Evolutionary conservation across 176 grass and related monocot genomes (phyloP).

Genomic region (Oryza punctata): DNA sequence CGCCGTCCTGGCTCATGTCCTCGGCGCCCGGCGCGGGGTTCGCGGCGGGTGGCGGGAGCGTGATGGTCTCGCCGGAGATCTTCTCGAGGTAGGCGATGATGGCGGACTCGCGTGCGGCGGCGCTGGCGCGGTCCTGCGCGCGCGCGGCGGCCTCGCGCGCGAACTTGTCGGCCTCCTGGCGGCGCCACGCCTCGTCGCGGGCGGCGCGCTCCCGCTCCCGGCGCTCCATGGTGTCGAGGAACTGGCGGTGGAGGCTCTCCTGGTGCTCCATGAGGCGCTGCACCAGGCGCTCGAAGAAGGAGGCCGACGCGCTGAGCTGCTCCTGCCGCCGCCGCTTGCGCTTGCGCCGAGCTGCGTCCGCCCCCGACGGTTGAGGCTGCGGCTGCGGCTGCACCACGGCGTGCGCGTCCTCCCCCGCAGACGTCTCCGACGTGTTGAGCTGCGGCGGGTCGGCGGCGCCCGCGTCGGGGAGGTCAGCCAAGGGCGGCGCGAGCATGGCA

Average conservation of each 20-base stretch:
- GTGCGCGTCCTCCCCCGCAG: slow-evolving; percentile 71
- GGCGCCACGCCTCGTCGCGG: slow-evolving; percentile 83
- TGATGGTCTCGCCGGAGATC: slow-evolving; percentile 68
- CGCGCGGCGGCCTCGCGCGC: slow-evolving; percentile 64
- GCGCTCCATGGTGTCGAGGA: slow-evolving; percentile 89
- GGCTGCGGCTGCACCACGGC: slow-evolving; percentile 43
- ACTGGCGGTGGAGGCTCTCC: slow-evolving; percentile 87
- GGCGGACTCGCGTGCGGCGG: slow-evolving; percentile 73
- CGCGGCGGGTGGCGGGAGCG: slow-evolving; percentile 36
- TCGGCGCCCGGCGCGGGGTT: neutral
- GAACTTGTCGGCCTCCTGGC: slow-evolving; percentile 79
- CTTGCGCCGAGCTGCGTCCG: slow-evolving; percentile 46
- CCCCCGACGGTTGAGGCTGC: neutral
- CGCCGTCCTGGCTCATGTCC: slow-evolving; percentile 26
- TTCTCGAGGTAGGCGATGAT: slow-evolving; percentile 88
- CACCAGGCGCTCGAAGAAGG: slow-evolving; percentile 88
- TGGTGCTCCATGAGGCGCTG: slow-evolving; percentile 93
- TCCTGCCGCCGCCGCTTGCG: slow-evolving; percentile 72
- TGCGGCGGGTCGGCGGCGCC: slow-evolving; percentile 5
- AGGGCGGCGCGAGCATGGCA: slow-evolving; percentile 45
- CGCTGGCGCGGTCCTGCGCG: slow-evolving; percentile 61
- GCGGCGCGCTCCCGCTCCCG: slow-evolving; percentile 71
- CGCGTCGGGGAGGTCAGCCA: slow-evolving; percentile 34
- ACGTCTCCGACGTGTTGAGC: slow-evolving; percentile 58
- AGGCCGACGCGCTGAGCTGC: slow-evolving; percentile 70